phyloP scores from a whole-genome alignment of 2,329 filamentous ascomycete species.

The Colletotrichum horii region DNA sequence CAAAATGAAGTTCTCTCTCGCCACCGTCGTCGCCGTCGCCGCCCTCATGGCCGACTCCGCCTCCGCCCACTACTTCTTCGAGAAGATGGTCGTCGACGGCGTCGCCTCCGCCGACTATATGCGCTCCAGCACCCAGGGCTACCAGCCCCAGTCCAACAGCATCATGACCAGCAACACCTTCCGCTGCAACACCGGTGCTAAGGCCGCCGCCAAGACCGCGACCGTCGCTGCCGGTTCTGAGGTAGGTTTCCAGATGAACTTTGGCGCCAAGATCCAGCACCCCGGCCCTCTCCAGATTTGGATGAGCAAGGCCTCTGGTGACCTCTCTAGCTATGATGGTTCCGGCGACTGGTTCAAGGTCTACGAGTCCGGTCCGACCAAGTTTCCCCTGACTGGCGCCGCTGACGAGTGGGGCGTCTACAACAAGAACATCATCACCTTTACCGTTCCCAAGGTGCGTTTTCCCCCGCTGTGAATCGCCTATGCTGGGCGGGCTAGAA shows the following conservation, averaged over 20 bases:
- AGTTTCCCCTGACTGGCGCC: background rate
- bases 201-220: background rate
- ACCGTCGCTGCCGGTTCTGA: background rate
- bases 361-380: conserved; percentile 1
- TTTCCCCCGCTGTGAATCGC: background rate
- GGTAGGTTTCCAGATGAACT: conserved; percentile 8
- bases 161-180: background rate
- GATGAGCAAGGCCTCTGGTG: conserved; percentile 5
- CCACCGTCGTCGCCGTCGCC: background rate
- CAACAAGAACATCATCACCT: background rate
- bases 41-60: background rate
- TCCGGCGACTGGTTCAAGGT: conserved; percentile 32
- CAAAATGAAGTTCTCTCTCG: background rate
- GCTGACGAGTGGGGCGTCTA: background rate
- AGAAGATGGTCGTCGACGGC: conserved; percentile 24
- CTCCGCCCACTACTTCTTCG: conserved; percentile 26
- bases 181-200: background rate
- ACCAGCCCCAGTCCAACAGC: conserved; percentile 1
- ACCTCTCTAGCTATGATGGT: conserved; percentile 19
- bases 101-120: conserved; percentile 16
- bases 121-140: conserved; percentile 4
- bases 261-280: conserved; percentile 5
- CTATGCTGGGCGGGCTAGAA: background rate
- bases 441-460: background rate
- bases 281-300: conserved; percentile 8